These are phyloP conservation scores for Candida stauntonica DNA, from an alignment of 805 yeast species.

Conservation along the genomic window DNA sequence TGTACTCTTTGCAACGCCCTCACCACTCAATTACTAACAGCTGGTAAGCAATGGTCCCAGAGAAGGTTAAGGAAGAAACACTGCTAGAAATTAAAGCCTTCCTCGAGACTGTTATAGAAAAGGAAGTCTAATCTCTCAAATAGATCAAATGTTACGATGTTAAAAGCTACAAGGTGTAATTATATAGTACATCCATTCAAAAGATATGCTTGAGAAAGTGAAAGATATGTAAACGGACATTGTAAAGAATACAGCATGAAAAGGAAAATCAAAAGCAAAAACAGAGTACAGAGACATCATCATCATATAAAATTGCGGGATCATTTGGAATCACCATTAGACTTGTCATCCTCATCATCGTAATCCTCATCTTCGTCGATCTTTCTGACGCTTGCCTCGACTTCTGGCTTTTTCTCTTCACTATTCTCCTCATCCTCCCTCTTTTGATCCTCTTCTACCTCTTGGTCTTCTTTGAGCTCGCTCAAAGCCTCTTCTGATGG, in stretches of 20 bases:
- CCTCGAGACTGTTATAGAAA: conserved; percentile 45
- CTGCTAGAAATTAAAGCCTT: conserved; percentile 55
- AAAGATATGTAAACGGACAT: not conserved
- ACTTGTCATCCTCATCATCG: conserved; percentile 32
- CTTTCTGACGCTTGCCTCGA: conserved; percentile 35
- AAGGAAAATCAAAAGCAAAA: not conserved
- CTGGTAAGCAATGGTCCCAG: conserved; percentile 53
- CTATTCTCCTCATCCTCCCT: conserved; percentile 27
- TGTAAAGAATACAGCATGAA: conserved; percentile 4
- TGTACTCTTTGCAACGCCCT: not conserved
- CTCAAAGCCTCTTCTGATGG: conserved; percentile 25
- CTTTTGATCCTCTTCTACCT: conserved; percentile 28
- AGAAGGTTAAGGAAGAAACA: conserved; percentile 54
- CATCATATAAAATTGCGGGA: no score
- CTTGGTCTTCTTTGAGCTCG: conserved; percentile 33
- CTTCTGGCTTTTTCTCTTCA: conserved; percentile 31
- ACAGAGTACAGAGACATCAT: no score
- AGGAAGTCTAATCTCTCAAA: conserved; percentile 22
- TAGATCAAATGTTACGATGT: not conserved
- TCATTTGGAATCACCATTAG: conserved; percentile 15
- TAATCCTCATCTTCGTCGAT: conserved; percentile 37
- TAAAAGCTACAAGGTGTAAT: not conserved
- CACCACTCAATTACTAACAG: conserved; percentile 11
- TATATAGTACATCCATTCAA: conserved; percentile 9
- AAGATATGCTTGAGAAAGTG: not conserved